Evolutionary conservation across 768 basidiomycete species (phyloP), one percentile per base, ranked within the genome.

Genomic region (Phylloporus arenicola): DNA sequence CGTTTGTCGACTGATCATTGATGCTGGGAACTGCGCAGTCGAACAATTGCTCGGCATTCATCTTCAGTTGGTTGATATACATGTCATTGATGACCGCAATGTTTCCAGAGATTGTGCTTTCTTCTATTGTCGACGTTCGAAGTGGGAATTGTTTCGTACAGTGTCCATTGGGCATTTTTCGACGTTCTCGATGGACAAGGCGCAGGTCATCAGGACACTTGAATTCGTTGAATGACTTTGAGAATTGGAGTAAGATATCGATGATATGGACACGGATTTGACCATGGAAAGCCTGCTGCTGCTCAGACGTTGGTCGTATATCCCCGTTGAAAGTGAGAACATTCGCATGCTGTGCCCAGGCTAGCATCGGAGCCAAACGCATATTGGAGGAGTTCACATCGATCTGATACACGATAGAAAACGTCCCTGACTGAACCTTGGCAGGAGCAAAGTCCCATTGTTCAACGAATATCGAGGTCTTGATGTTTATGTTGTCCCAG

Each of bases 381-480:
- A 54, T 30, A 10, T 54, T 6, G 8, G 12, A 6, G 1, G 16
- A 37, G 40, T 40, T 4, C 1, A 14, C 17, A 16, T 47, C 50
- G 3, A 70, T 52, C n/a, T 56, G 31, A 47, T 72, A 72, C 2
- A 73, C 40, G 4, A 70, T 54, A 4, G 57, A 20, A 40, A 69
- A 66, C 0, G 68, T 72, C 3, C 71, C 71, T 1, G 68, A 70
- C 35, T 69, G 67, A 12, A 71, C 71, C 52, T 71, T 73, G 22
- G 48, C 56, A 12, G 60, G 58, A 1, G 56, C 55, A 25, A 53
- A 52, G 0, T 54, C 52, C 1, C 50, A 43, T 49, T 72, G 68
- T 50, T 72, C 66, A 20, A 69, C 58, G 38, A 55, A 59, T 17
- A 64, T 70, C 1, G 71, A 70, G 0, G 56, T 61, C 0, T 53